Evolutionary conservation across 306 rosid species (phyloP), one percentile per base, ranked within the genome.

Genomic region (Cotoneaster glaucophyllus): DNA sequence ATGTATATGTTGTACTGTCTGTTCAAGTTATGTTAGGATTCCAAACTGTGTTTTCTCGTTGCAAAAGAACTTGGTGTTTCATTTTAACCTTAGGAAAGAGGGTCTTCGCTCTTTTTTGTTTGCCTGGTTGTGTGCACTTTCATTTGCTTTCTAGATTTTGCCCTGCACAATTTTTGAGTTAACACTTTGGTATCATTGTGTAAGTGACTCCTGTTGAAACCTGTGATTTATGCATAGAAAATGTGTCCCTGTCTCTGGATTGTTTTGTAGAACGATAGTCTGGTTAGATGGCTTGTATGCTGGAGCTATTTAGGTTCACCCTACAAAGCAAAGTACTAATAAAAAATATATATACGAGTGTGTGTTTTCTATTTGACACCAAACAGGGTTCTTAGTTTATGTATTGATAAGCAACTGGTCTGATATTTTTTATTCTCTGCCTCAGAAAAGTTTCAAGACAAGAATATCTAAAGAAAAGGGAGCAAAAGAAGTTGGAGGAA

Each of bases 381-480:
- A 2, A 63, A 2, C 39, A 9, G 13, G 43, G 67, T 37, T 70
- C 65, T 74, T 48, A 2, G 53, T 48, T 4, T 28, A 61, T 78
- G 7, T 69, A 21, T 34, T 72, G 64, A 69, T 75, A 45, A 70
- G 79, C 59, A 56, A 25, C 62, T 72, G 63, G 76, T 63, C 75
- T 75, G 65, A 77, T 34, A 22, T 26, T 74, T 45, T 5, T 15
- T 13, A 64, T 43, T 52, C 77, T 62, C 50, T 79, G 80, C 63
- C 85, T 74, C 93, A 95, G 97, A 86, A 84, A 85, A 82, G 82
- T 86, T 81, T 92, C 99, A 78, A 88, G 97, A 80, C 96, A 85
- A 77, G 99, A 92, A 74, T 95, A 95, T 79, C 80, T 92, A 61
- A 95, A 90, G 85, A 95, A 95, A 85, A 90, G 99, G 82, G 93